A percentile compares a stretch with the other conserved stretches of the same genome.
phyloP scores from a whole-genome alignment of 345 rosid species.

The Syzygium oleosum region DNA sequence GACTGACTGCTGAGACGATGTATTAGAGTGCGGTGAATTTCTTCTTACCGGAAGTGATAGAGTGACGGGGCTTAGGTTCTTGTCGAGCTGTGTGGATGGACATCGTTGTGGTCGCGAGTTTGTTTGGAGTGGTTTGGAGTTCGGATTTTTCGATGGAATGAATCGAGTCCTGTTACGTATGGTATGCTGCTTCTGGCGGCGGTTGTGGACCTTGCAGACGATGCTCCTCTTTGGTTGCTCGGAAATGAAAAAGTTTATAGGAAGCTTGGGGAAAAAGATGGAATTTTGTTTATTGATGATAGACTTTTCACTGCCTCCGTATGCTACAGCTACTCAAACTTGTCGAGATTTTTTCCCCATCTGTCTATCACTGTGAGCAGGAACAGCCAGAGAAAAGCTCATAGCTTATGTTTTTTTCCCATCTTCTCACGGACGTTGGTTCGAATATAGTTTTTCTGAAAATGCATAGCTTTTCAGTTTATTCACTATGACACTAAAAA shows the following conservation, averaged over 20 bases:
- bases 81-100: background rate
- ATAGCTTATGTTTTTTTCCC: background rate
- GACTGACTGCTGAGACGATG: background rate
- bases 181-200: background rate
- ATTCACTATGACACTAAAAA: background rate
- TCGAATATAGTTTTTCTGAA: background rate
- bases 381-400: background rate
- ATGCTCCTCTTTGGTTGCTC: background rate
- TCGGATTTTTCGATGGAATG: background rate
- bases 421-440: background rate
- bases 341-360: background rate
- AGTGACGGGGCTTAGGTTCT: background rate
- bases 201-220: background rate
- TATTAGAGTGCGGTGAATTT: background rate
- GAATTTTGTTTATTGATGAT: background rate
- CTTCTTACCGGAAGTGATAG: background rate
- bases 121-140: background rate
- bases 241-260: background rate
- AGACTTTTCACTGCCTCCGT: background rate
- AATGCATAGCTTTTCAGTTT: background rate
- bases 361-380: background rate
- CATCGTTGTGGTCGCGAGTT: background rate
- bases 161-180: background rate
- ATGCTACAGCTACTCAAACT: background rate
- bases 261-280: background rate